A percentile compares a stretch with the other conserved stretches of the same genome.
Evolutionary conservation across 495 filamentous ascomycete species (phyloP).

Genomic region (Penicillium pulvis): DNA sequence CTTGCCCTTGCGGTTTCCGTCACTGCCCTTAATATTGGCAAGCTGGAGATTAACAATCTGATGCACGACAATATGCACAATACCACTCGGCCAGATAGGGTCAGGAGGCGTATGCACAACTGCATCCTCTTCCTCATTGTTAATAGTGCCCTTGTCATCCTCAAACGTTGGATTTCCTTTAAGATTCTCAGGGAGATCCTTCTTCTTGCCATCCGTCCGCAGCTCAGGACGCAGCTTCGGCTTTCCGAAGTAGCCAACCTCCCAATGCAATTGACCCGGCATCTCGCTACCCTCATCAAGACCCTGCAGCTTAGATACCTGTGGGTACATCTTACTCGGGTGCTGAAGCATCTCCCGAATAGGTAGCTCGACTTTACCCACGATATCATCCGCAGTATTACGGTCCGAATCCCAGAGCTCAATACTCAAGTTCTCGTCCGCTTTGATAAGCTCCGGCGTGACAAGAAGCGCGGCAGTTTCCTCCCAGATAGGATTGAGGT

Average conservation of each 20-base stretch:
- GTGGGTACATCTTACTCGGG: slow-evolving; percentile 86
- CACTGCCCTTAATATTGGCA: slow-evolving; percentile 66
- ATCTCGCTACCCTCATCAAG: slow-evolving; percentile 81
- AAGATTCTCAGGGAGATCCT: slow-evolving; percentile 68
- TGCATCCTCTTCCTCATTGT: slow-evolving; percentile 75
- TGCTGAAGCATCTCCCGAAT: slow-evolving; percentile 95
- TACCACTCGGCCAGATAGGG: slow-evolving; percentile 88
- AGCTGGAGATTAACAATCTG: slow-evolving; percentile 94
- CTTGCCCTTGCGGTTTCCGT: slow-evolving; percentile 66
- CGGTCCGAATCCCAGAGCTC: slow-evolving; percentile 95
- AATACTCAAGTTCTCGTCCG: slow-evolving; percentile 86
- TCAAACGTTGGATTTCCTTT: slow-evolving; percentile 76
- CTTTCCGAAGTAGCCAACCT: slow-evolving; percentile 92
- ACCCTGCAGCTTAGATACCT: slow-evolving; percentile 81
- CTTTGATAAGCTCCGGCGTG: slow-evolving; percentile 86
- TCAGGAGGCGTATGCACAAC: slow-evolving; percentile 90
- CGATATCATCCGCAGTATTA: slow-evolving; percentile 86
- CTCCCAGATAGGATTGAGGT: slow-evolving; percentile 91
- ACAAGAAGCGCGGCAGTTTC: slow-evolving; percentile 87
- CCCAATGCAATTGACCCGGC: slow-evolving; percentile 94
- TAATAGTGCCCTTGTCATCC: slow-evolving; percentile 83
- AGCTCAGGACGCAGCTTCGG: slow-evolving; percentile 80
- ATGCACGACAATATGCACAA: slow-evolving; percentile 82
- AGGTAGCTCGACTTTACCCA: slow-evolving; percentile 89
- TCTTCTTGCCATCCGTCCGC: slow-evolving; percentile 82